A percentile compares a stretch with the other conserved stretches of the same genome.
phyloP scores from a whole-genome alignment of 306 rosid genomes.

The Citrullus mucosospermus region DNA sequence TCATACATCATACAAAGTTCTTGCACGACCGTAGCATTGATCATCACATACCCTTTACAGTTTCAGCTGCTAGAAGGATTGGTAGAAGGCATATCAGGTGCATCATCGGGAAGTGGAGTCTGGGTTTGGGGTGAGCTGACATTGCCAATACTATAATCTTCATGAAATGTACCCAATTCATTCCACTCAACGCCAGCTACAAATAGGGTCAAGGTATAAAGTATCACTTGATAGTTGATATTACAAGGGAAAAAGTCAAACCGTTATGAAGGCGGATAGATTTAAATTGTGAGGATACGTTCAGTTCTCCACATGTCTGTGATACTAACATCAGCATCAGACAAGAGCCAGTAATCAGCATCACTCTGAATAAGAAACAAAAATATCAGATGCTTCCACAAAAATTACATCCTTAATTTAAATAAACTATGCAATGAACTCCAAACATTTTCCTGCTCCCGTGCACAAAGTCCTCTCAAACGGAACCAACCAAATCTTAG shows the following conservation, averaged over 20 bases:
- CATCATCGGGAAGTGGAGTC: constrained; percentile 27
- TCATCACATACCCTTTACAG: neutral
- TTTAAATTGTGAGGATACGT: constrained; percentile 32
- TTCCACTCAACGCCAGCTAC: constrained; percentile 75
- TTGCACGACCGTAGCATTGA: neutral
- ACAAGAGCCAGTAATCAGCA: constrained; percentile 94
- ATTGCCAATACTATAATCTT: constrained; percentile 34
- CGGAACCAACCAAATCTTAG: neutral
- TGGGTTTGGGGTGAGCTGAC: constrained; percentile 28
- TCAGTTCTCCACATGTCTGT: constrained; percentile 95
- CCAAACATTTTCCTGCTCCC: constrained; percentile 28
- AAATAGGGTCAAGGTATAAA: constrained; percentile 30
- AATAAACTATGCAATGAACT: neutral
- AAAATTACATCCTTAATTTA: neutral
- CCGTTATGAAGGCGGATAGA: neutral
- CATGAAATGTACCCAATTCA: constrained; percentile 37
- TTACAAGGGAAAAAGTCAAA: neutral
- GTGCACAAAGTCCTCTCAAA: constrained; percentile 41
- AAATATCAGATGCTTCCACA: neutral
- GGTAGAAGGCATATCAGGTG: constrained; percentile 33
- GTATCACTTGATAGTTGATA: neutral
- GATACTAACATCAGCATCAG: constrained; percentile 75
- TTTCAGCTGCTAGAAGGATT: constrained; percentile 36
- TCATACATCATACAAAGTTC: neutral
- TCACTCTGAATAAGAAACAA: constrained; percentile 43